Percentiles rank a stretch among this genome's conserved stretches.
phyloP scores from a whole-genome alignment of 75 land plant genomes.

The Cryptomeria japonica region DNA sequence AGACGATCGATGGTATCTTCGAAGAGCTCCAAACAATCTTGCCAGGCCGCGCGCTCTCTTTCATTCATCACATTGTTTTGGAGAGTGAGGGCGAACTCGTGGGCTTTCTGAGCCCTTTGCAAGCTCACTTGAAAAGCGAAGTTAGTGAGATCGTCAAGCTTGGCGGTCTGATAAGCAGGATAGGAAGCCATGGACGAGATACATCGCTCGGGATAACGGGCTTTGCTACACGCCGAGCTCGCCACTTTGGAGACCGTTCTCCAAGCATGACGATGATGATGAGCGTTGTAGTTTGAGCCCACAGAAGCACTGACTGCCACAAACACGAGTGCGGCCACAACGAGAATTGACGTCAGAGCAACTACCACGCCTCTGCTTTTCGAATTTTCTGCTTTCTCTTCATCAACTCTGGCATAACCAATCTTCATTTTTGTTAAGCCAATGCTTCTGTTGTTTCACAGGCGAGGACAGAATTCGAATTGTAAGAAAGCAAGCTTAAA shows the following conservation, averaged over 20 bases:
- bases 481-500: no score
- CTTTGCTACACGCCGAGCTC: neutral
- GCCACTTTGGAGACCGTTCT: neutral
- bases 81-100: neutral
- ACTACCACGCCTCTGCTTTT: neutral
- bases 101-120: neutral
- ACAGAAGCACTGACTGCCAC: neutral
- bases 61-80: neutral
- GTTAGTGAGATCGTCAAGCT: neutral
- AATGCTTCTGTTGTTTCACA: no score
- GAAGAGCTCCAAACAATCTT: neutral
- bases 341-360: neutral
- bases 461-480: neutral
- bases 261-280: neutral
- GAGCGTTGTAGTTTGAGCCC: neutral
- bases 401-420: neutral
- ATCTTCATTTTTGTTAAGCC: neutral
- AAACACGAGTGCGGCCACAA: neutral
- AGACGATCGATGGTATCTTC: neutral
- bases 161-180: neutral
- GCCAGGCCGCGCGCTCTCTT: neutral
- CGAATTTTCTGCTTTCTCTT: neutral
- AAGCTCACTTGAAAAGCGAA: neutral
- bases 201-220: neutral
- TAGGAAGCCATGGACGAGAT: neutral